Conservation (phyloP, 1,139 yeast genomes). For the Zygotorulaspora mrakii region DNA sequence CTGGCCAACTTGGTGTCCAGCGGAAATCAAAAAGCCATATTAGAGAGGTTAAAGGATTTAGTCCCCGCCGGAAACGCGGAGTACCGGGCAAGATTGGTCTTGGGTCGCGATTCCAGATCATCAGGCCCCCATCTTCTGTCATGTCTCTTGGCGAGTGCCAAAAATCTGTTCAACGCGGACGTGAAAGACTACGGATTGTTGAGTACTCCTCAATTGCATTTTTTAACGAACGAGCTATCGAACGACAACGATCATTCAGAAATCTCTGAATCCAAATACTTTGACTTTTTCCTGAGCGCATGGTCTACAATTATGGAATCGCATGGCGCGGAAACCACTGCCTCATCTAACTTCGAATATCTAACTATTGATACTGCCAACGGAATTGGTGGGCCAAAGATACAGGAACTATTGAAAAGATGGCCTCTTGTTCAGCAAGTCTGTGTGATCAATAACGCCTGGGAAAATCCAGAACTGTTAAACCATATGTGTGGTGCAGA, state of each 20-base stretch:
- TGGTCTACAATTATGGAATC: constrained; percentile 42
- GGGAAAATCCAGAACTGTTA: constrained; percentile 52
- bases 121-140: constrained; percentile 66
- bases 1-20: constrained; percentile 58
- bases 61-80: constrained; percentile 31
- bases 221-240: constrained; percentile 57
- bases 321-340: constrained; percentile 35
- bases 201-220: constrained; percentile 95
- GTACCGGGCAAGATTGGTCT: constrained; percentile 40
- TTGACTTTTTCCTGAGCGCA: constrained; percentile 53
- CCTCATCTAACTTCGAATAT: constrained; percentile 39
- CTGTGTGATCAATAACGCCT: constrained; percentile 58
- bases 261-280: constrained; percentile 64
- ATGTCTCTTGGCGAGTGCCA: constrained; percentile 67
- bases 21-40: constrained; percentile 16
- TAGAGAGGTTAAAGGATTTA: constrained; percentile 34
- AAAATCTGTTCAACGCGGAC: constrained; percentile 44
- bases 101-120: constrained; percentile 72
- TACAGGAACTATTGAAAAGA: constrained; percentile 47
- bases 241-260: constrained; percentile 26
- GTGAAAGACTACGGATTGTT: constrained; percentile 59
- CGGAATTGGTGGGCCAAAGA: constrained; percentile 90
- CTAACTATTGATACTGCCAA: constrained; percentile 85
- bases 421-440: constrained; percentile 44
- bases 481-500: constrained; percentile 94